Conservation (phyloP, 768 basidiomycete species). For the Pleurotus giganteus region DNA sequence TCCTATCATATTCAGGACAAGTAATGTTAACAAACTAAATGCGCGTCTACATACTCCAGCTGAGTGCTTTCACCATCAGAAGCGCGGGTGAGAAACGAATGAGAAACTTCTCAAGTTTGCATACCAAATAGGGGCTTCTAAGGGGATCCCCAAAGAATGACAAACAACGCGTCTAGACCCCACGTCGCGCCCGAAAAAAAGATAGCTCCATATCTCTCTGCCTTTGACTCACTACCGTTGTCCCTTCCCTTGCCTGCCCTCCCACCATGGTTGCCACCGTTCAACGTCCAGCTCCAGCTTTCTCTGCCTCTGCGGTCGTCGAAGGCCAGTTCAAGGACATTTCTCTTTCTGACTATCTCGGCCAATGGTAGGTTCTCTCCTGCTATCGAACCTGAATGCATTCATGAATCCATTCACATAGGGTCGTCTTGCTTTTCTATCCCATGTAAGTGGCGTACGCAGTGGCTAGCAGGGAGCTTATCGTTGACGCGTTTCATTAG, state of each 20-base stretch:
- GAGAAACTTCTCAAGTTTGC: too few relatives aligned
- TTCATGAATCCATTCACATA: conserved; percentile 25
- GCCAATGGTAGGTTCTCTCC: conserved; percentile 66
- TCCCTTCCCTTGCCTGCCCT: neutral
- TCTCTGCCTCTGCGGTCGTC: conserved; percentile 71
- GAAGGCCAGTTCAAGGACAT: conserved; percentile 78
- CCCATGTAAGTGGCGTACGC: conserved; percentile 64
- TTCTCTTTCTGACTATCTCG: conserved; percentile 68
- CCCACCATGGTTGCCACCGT: conserved; percentile 56
- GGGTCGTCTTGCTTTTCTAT: conserved; percentile 95
- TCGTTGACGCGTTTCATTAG: conserved; percentile 30
- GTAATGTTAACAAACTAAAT: too few relatives aligned
- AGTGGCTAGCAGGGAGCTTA: neutral
- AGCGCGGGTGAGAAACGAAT: too few relatives aligned
- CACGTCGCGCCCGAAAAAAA: neutral
- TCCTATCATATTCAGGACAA: too few relatives aligned
- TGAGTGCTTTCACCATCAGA: too few relatives aligned
- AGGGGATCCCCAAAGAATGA: neutral
- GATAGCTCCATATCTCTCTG: neutral
- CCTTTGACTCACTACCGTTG: neutral
- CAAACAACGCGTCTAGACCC: conserved; percentile 1
- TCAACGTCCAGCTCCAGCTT: conserved; percentile 84
- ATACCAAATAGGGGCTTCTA: neutral
- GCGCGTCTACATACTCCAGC: too few relatives aligned
- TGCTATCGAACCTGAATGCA: neutral